Evolutionary conservation across 2,329 filamentous ascomycete genomes (phyloP).

Genomic region (Gyromitra esculenta): DNA sequence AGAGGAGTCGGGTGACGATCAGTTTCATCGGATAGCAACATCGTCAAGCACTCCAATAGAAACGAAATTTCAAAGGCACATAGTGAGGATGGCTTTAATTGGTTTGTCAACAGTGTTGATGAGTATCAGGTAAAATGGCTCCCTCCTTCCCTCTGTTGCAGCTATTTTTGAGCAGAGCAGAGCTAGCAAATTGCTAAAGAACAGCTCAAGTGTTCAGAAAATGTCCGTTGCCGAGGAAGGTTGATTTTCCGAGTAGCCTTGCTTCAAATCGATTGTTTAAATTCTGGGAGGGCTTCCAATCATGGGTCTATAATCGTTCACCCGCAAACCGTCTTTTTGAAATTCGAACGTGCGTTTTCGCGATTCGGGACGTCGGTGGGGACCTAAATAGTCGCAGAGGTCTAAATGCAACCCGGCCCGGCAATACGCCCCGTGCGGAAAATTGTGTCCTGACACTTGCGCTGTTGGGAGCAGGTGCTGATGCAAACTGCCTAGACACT

Average conservation of each 20-base stretch:
- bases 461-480: slow-evolving; percentile 4
- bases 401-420: neutral
- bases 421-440: neutral
- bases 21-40: neutral
- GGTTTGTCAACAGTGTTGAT: slow-evolving; percentile 1
- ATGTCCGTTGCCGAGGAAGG: slow-evolving; percentile 8
- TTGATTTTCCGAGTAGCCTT: slow-evolving; percentile 16
- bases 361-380: slow-evolving; percentile 4
- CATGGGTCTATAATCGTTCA: slow-evolving; percentile 28
- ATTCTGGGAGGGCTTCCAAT: slow-evolving; percentile 27
- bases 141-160: neutral
- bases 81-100: slow-evolving; percentile 13
- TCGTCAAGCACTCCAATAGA: neutral
- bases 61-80: neutral
- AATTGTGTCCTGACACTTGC: slow-evolving; percentile 30
- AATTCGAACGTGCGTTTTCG: slow-evolving; percentile 16
- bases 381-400: slow-evolving; percentile 11
- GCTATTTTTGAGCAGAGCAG: neutral
- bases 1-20: neutral
- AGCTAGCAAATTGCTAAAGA: neutral
- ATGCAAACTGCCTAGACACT: slow-evolving; percentile 15
- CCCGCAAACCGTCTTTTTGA: slow-evolving; percentile 16
- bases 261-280: slow-evolving; percentile 8
- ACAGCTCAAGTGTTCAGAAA: neutral
- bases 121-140: slow-evolving; percentile 10